These are phyloP conservation scores for Candida stauntonica DNA, from an alignment of 805 yeast genomes.

Conservation along the genomic window DNA sequence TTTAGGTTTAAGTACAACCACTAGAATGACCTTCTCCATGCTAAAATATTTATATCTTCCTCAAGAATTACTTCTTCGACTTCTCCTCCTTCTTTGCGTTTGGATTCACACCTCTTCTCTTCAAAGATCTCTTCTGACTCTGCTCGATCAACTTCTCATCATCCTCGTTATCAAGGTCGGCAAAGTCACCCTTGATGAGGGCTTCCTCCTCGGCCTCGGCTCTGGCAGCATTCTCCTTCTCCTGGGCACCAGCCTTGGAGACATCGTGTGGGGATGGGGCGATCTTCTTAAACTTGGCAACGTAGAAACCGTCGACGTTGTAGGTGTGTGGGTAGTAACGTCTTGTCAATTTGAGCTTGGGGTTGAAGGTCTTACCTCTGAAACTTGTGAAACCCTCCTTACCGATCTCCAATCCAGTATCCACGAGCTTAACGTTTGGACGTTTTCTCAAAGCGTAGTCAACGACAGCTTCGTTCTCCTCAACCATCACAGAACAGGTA, in stretches of 20 bases:
- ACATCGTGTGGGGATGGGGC: constrained; percentile 83
- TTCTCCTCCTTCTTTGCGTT: constrained; percentile 29
- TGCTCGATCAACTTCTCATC: constrained; percentile 70
- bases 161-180: constrained; percentile 70
- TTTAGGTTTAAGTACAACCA: no score
- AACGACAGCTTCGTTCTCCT: constrained; percentile 98
- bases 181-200: constrained; percentile 81
- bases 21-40: no score
- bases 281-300: constrained; percentile 91
- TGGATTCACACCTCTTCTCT: constrained; percentile 73
- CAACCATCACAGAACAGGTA: constrained; percentile 97
- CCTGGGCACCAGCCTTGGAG: constrained; percentile 82
- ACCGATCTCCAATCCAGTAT: constrained; percentile 88
- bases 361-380: constrained; percentile 88
- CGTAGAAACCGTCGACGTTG: constrained; percentile 97
- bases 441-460: constrained; percentile 95
- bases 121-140: constrained; percentile 58
- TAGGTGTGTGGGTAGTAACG: constrained; percentile 98
- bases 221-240: constrained; percentile 78
- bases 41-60: no score
- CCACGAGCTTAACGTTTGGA: constrained; percentile 93
- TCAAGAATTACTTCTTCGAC: constrained; percentile 11
- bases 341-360: constrained; percentile 74
- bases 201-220: constrained; percentile 76
- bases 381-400: constrained; percentile 91